phyloP scores from a whole-genome alignment of 2,329 filamentous ascomycete genomes.

The Coniochaeta hoffmannii region DNA sequence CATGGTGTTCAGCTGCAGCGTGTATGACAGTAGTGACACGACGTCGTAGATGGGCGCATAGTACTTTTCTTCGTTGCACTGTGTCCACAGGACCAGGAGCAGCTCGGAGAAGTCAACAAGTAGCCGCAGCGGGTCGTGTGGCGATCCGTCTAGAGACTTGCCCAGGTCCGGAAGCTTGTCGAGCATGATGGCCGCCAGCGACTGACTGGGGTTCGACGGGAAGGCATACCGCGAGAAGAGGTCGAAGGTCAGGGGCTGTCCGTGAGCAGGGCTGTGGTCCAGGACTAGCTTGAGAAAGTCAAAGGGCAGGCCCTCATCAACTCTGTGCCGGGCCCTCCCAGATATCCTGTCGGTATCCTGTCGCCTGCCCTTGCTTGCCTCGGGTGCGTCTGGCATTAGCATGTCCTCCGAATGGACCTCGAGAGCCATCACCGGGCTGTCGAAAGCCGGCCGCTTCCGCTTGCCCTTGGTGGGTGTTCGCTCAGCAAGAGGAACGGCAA shows the following conservation, averaged over 20 bases:
- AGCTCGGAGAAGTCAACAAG: slow-evolving; percentile 58
- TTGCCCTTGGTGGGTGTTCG: slow-evolving; percentile 62
- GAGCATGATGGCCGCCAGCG: slow-evolving; percentile 60
- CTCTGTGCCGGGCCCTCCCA: background rate
- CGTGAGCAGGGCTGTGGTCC: slow-evolving; percentile 49
- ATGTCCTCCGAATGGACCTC: slow-evolving; percentile 37
- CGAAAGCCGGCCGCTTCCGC: slow-evolving; percentile 56
- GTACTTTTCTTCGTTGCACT: slow-evolving; percentile 56
- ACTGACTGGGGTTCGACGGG: slow-evolving; percentile 53
- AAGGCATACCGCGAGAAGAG: slow-evolving; percentile 56
- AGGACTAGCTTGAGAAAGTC: slow-evolving; percentile 57
- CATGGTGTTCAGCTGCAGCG: slow-evolving; percentile 53
- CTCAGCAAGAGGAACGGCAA: slow-evolving; percentile 38
- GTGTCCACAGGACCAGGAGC: slow-evolving; percentile 60
- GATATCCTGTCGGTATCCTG: slow-evolving; percentile 8
- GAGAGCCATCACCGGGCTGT: slow-evolving; percentile 59
- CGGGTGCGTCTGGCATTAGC: slow-evolving; percentile 16
- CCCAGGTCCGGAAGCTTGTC: slow-evolving; percentile 56
- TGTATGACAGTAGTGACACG: slow-evolving; percentile 55
- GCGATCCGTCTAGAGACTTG: slow-evolving; percentile 20
- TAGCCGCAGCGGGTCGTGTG: slow-evolving; percentile 40
- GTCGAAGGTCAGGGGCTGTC: slow-evolving; percentile 59
- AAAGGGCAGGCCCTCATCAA: slow-evolving; percentile 25
- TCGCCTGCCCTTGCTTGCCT: background rate
- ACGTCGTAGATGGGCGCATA: slow-evolving; percentile 59